Evolutionary conservation across 2,329 filamentous ascomycete genomes (phyloP).

Genomic region (Aspergillus neoniger): DNA sequence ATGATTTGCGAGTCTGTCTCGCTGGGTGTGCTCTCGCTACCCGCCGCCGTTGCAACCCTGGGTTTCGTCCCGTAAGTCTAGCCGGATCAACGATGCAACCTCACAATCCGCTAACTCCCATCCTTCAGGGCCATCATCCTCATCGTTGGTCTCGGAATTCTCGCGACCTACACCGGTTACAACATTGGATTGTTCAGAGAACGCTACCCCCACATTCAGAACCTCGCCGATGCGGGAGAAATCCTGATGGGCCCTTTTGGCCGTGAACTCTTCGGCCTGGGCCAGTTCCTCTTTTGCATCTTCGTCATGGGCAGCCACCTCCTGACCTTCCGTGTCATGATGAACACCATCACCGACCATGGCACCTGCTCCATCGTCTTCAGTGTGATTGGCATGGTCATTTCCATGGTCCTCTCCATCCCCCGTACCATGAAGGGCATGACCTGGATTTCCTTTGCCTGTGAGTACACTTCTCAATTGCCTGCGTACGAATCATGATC

Average conservation of each 20-base stretch:
- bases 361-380: slow-evolving; percentile 65
- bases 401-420: slow-evolving; percentile 62
- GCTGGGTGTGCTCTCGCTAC: slow-evolving; percentile 57
- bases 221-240: slow-evolving; percentile 67
- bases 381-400: slow-evolving; percentile 58
- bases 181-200: slow-evolving; percentile 61
- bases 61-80: slow-evolving; percentile 52
- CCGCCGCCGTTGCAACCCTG: slow-evolving; percentile 52
- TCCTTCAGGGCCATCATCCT: slow-evolving; percentile 51
- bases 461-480: slow-evolving; percentile 30
- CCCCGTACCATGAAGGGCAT: slow-evolving; percentile 65
- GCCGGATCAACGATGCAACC: neutral
- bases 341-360: slow-evolving; percentile 64
- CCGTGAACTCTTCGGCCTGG: slow-evolving; percentile 63
- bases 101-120: neutral
- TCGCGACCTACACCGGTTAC: slow-evolving; percentile 61
- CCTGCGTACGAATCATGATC: neutral
- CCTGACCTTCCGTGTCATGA: slow-evolving; percentile 68
- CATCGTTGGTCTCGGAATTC: slow-evolving; percentile 55
- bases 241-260: slow-evolving; percentile 63
- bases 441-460: slow-evolving; percentile 62
- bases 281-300: slow-evolving; percentile 64
- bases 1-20: slow-evolving; percentile 61
- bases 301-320: slow-evolving; percentile 73
- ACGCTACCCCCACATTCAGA: slow-evolving; percentile 60